These are phyloP conservation scores for Cucurbitaria berberidis DNA, from an alignment of 2,329 filamentous ascomycete species.

Conservation along the genomic window DNA sequence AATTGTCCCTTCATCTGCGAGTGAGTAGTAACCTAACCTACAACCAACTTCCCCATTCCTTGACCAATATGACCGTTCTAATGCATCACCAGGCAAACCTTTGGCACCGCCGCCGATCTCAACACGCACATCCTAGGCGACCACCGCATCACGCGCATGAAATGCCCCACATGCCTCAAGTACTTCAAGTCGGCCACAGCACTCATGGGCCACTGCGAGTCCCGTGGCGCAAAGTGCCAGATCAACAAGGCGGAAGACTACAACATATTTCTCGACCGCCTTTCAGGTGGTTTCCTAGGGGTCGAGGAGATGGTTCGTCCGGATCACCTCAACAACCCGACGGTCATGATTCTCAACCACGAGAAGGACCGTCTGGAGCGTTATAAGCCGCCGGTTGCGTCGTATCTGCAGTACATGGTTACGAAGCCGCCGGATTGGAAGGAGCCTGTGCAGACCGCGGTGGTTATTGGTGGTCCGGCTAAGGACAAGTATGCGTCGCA, in stretches of 20 bases:
- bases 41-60: too few relatives aligned
- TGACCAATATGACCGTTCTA: constrained; percentile 1
- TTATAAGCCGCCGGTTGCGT: constrained; percentile 33
- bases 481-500: neutral
- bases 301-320: constrained; percentile 40
- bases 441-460: constrained; percentile 20
- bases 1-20: constrained; percentile 63
- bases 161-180: constrained; percentile 51
- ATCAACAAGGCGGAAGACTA: constrained; percentile 48
- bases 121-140: constrained; percentile 44
- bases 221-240: constrained; percentile 34
- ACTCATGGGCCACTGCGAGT: constrained; percentile 52
- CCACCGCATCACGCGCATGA: constrained; percentile 45
- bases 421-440: constrained; percentile 43
- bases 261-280: constrained; percentile 44
- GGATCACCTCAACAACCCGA: constrained; percentile 37
- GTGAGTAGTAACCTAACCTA: too few relatives aligned
- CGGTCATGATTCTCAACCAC: constrained; percentile 22
- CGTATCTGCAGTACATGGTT: constrained; percentile 40
- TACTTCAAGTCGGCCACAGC: constrained; percentile 47
- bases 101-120: constrained; percentile 37
- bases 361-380: constrained; percentile 29
- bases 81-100: constrained; percentile 30
- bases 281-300: constrained; percentile 52
- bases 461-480: constrained; percentile 21